phyloP scores from a whole-genome alignment of 202 grass and related monocot genomes.

The Schoenoplectus tabernaemontani region DNA sequence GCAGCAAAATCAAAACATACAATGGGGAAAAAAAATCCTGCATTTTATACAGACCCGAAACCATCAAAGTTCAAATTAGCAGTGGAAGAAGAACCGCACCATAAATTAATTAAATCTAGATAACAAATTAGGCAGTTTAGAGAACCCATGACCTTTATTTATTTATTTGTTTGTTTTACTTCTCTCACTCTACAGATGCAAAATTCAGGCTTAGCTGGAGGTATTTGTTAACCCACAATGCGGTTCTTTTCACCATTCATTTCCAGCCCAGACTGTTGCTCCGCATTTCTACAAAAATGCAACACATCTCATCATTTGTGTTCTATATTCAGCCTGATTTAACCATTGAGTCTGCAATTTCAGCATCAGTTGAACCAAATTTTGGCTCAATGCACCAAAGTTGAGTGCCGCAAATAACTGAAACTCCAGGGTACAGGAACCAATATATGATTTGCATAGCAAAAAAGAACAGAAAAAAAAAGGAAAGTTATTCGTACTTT shows the following conservation, averaged over 20 bases:
- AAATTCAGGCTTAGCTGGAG: conserved; percentile 11
- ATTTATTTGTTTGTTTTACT: conserved; percentile 16
- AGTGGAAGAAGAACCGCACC: background rate
- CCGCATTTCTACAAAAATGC: conserved; percentile 32
- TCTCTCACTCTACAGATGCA: conserved; percentile 3
- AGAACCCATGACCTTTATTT: background rate
- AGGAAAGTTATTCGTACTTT: conserved; percentile 39
- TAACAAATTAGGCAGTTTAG: conserved; percentile 3
- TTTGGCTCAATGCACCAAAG: background rate
- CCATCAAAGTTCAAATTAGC: background rate
- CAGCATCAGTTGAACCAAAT: background rate
- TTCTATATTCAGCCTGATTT: background rate
- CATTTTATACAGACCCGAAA: conserved; percentile 19
- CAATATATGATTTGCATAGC: background rate
- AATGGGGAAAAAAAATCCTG: background rate
- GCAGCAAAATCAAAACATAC: too few species aligned
- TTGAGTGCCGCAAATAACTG: background rate
- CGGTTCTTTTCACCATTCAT: conserved; percentile 25
- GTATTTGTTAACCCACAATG: conserved; percentile 19
- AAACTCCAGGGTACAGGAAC: background rate
- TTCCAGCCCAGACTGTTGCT: conserved; percentile 15
- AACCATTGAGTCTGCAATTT: conserved; percentile 1
- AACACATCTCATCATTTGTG: background rate
- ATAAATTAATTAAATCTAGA: conserved; percentile 16
- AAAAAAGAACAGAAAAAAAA: background rate